phyloP scores from a whole-genome alignment of 2,329 filamentous ascomycete species.

The Fusarium camptoceras region DNA sequence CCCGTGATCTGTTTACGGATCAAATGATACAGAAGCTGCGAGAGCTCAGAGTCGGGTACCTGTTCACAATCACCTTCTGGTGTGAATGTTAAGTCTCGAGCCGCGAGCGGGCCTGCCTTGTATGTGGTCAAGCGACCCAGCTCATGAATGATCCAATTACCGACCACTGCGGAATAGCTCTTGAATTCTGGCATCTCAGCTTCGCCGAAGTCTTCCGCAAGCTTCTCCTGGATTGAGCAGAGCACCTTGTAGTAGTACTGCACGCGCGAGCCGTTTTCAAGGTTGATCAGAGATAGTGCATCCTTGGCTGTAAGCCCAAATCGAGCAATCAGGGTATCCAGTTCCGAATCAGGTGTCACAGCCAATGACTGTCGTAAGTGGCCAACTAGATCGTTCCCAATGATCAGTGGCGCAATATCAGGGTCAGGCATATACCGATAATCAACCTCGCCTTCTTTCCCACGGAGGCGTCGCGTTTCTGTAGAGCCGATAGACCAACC shows the following conservation, averaged over 20 bases:
- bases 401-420: slow-evolving; percentile 83
- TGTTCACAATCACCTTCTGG: slow-evolving; percentile 60
- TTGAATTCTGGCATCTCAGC: slow-evolving; percentile 46
- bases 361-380: slow-evolving; percentile 74
- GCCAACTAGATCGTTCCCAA: slow-evolving; percentile 76
- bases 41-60: slow-evolving; percentile 60
- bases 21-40: slow-evolving; percentile 64
- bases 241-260: slow-evolving; percentile 84
- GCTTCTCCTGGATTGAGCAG: slow-evolving; percentile 55
- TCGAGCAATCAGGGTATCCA: slow-evolving; percentile 69
- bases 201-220: slow-evolving; percentile 39
- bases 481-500: slow-evolving; percentile 90
- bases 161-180: slow-evolving; percentile 60
- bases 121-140: slow-evolving; percentile 75
- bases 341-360: slow-evolving; percentile 76
- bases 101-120: slow-evolving; percentile 51
- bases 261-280: slow-evolving; percentile 82
- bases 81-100: slow-evolving; percentile 54
- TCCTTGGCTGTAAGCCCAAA: slow-evolving; percentile 84
- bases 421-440: slow-evolving; percentile 99
- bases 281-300: slow-evolving; percentile 79
- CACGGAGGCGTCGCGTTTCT: slow-evolving; percentile 83
- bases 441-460: slow-evolving; percentile 97
- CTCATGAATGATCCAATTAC: slow-evolving; percentile 80
- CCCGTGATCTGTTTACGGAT: slow-evolving; percentile 63